Conservation (phyloP, 306 rosid genomes). For the Dalbergia cultrata region DNA sequence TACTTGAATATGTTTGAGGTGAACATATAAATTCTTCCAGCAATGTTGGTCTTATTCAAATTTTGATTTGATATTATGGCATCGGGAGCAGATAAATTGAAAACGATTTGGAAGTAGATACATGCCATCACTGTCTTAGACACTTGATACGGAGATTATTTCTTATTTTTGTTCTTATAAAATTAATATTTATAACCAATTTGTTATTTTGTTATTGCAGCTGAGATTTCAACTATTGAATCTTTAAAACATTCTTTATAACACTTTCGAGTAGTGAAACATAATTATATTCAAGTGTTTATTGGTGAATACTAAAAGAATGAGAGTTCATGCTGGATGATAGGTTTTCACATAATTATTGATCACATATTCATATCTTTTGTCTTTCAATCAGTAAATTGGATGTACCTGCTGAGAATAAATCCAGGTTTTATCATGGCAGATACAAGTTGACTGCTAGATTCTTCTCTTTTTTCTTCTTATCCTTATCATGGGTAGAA, state of each 20-base stretch:
- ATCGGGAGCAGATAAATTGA: conserved; percentile 20
- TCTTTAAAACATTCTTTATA: conserved; percentile 19
- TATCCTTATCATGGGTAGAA: background rate
- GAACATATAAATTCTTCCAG: conserved; percentile 47
- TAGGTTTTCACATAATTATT: conserved; percentile 9
- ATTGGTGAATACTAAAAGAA: conserved; percentile 24
- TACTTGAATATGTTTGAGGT: conserved; percentile 99
- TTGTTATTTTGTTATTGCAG: conserved; percentile 21
- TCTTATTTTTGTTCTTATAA: background rate
- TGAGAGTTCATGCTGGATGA: conserved; percentile 32
- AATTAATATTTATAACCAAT: conserved; percentile 23
- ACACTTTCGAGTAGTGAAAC: conserved; percentile 7
- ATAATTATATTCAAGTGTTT: conserved; percentile 16
- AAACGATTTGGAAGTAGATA: conserved; percentile 24
- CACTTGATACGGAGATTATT: conserved; percentile 31
- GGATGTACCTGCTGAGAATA: conserved; percentile 4
- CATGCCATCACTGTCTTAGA: conserved; percentile 14
- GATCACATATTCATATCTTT: conserved; percentile 18
- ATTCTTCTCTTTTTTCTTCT: background rate
- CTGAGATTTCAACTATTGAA: background rate
- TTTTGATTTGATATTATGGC: conserved; percentile 25
- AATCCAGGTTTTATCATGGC: conserved; percentile 1
- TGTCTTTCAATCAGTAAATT: conserved; percentile 10
- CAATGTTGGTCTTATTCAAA: conserved; percentile 36
- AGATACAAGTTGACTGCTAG: conserved; percentile 8